Base-by-base conservation (phyloP, 106 monocot species). In the Acanthochlamys bracteata region DNA sequence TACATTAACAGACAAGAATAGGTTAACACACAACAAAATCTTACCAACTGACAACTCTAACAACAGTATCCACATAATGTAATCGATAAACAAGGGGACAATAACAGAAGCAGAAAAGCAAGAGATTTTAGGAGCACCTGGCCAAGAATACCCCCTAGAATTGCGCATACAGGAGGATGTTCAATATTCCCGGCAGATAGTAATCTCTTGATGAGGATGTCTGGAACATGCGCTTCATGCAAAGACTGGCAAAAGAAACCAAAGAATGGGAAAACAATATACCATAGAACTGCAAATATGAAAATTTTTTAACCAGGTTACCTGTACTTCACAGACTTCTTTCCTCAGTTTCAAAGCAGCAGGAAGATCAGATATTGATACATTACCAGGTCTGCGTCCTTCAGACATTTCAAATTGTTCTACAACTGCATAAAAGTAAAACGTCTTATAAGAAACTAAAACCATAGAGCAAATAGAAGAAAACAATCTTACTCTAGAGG, bases 121-220 rank as follows among this genome's bases (percentile, higher is more conserved):
- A 52, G 2, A 52, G 20, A 33, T 51, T 24, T 42, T 8, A 17
- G 43, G 24, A 16, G 41, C 55, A 96, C 95, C 90, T 96, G 95
- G 45, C 90, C 95, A 69, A 96, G 90, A 66, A 90, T 78, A 68
- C 90, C 90, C 11, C 95, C 95, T 11, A 96, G 66, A 4, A 90
- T 80, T 42, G 95, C 87, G 76, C 90, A 96, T 27, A 96, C 87
- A 63, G 95, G 86, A n/a, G 90, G 90, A 88, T 80, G 52, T 71
- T 90, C 82, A 46, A 56, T 80, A 25, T 39, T 53, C 45, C 87
- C 95, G 57, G 87, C 87, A 24, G 70, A 66, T 53, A 90, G 42
- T 16, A 96, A 55, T 19, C 80, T 66, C 55, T 88, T 79, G 41
- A 90, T 42, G 20, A 90, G 79, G 24, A 25, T 20, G 3, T 42